Conservation (phyloP, 2,329 filamentous ascomycete species). For the Sarocladium oryzae region DNA sequence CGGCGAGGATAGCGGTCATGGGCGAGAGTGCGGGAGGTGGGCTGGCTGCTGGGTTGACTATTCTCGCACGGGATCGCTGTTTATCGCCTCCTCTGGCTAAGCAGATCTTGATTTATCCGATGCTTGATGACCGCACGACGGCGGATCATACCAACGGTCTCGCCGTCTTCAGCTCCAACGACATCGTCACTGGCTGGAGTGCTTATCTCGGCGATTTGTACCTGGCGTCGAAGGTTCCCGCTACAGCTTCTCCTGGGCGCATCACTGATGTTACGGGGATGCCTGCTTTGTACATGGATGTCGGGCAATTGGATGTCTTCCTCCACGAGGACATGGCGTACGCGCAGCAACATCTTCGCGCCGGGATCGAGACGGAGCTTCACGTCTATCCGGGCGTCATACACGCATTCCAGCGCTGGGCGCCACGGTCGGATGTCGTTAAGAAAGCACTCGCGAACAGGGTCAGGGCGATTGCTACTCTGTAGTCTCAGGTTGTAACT, state of each 20-base stretch:
- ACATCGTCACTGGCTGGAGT: constrained; percentile 17
- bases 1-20: constrained; percentile 16
- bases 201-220: constrained; percentile 11
- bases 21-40: constrained; percentile 19
- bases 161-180: constrained; percentile 14
- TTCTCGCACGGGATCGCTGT: constrained; percentile 31
- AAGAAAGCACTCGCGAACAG: background rate
- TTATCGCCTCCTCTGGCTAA: constrained; percentile 22
- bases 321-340: constrained; percentile 26
- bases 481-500: no score
- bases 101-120: constrained; percentile 27
- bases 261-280: constrained; percentile 21
- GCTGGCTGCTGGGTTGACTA: constrained; percentile 19
- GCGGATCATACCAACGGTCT: background rate
- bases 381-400: background rate
- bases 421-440: background rate
- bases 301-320: constrained; percentile 33
- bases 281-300: constrained; percentile 31
- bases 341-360: constrained; percentile 22
- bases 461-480: background rate
- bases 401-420: background rate
- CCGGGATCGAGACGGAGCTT: constrained; percentile 18
- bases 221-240: constrained; percentile 10
- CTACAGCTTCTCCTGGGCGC: constrained; percentile 19
- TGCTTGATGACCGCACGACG: constrained; percentile 23